Evolutionary conservation across 1,284 basidiomycete genomes (phyloP).

Genomic region (Ganoderma resinaceum): DNA sequence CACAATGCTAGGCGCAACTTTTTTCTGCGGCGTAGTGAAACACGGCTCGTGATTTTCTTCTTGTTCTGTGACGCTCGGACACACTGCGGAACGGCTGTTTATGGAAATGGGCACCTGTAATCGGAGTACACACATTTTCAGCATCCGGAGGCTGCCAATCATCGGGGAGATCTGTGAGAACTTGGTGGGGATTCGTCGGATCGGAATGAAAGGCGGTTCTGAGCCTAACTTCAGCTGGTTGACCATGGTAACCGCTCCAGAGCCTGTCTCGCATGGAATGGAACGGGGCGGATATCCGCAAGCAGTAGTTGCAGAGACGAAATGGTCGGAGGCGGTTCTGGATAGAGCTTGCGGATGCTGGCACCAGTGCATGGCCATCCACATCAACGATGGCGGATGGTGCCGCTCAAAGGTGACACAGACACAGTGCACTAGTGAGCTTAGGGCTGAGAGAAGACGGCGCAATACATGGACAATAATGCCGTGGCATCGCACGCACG

Average conservation of each 20-base stretch:
- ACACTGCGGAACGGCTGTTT: background rate
- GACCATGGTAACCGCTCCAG: background rate
- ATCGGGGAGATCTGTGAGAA: slow-evolving; percentile 3
- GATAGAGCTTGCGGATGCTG: background rate
- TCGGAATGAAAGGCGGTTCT: background rate
- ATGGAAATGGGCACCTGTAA: background rate
- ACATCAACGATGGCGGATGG: slow-evolving; percentile 1
- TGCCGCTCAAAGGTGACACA: background rate
- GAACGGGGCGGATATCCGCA: background rate
- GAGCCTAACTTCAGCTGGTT: background rate
- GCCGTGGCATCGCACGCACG: background rate
- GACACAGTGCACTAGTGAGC: background rate
- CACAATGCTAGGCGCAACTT: background rate
- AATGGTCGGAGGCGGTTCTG: background rate
- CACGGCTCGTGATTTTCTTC: background rate
- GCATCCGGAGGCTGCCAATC: background rate
- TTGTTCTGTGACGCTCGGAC: background rate
- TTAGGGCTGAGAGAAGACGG: background rate
- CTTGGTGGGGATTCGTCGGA: background rate
- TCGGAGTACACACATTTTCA: background rate
- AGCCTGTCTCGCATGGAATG: background rate
- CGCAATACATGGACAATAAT: background rate
- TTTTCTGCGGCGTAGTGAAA: background rate
- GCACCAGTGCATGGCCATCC: background rate
- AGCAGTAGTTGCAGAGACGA: background rate